Evolutionary conservation across 1,284 basidiomycete species (phyloP), one percentile per base, ranked within the genome.

Genomic region (Trichosporon faecale): DNA sequence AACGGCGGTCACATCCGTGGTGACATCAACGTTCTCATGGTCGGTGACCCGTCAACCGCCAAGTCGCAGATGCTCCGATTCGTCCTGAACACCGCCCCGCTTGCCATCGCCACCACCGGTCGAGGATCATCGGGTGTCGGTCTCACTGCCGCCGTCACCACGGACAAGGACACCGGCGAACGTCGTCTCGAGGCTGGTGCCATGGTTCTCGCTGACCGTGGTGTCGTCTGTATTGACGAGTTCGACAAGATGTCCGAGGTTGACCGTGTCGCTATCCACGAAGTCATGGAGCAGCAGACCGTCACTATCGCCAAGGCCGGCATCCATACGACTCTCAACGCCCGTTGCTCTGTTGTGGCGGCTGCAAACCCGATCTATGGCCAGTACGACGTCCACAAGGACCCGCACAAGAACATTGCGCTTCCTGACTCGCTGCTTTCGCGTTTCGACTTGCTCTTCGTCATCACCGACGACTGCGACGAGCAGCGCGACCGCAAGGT

Each of bases 221-320:
- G 97, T 23, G 95, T 99, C 14, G 96, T 99, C 63, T 99, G 96
- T 84, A 99, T 99, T 77, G 97, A 99, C 84, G 96, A 99, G 85
- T 99, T 99, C 79, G 96, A 99, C 88, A 99, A 99, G 84, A 99
- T 99, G 96, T 95, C 93, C 35, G 97, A 99, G 77, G 88, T 98
- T 74, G 96, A 99, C 85, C 90, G 97, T 76, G 96, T 98, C n/a
- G 96, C 97, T 33, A 99, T 99, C 76, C 97, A 99, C 85, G 97
- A 99, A 89, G 97, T 98, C 78, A 99, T 99, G 97, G 96, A 99
- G 83, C 94, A 97, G 83, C 96, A 98, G 83, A 99, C 97, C 0
- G 95, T 99, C 66, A 98, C 97, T 0, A 99, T 99, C 75, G 97
- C 97, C 70, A 99, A 99, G 81, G 97, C 97, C 12, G 97, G 97